These are phyloP conservation scores for Trametes punicea DNA, from an alignment of 768 basidiomycete genomes.

Conservation along the genomic window DNA sequence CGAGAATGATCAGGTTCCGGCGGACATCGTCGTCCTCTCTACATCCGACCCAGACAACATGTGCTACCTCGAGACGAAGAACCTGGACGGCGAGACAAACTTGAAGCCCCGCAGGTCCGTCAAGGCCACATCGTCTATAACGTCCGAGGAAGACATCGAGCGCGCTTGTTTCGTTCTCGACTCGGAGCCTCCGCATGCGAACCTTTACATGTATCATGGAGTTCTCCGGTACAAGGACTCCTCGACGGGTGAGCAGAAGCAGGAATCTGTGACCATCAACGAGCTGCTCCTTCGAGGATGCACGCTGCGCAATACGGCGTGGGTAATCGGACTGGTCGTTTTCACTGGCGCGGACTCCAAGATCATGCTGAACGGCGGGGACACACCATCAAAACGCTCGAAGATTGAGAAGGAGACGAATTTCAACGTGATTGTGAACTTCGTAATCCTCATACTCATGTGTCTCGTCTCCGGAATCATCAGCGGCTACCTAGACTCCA, in stretches of 20 bases:
- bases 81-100: constrained; percentile 96
- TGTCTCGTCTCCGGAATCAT: constrained; percentile 74
- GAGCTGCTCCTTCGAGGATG: constrained; percentile 92
- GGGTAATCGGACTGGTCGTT: constrained; percentile 91
- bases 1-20: constrained; percentile 95
- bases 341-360: constrained; percentile 93
- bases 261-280: constrained; percentile 81
- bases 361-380: constrained; percentile 90
- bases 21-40: constrained; percentile 89
- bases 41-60: constrained; percentile 89
- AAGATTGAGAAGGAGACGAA: constrained; percentile 99
- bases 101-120: constrained; percentile 82
- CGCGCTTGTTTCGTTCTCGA: constrained; percentile 85
- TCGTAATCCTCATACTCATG: constrained; percentile 71
- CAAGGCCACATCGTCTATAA: constrained; percentile 69
- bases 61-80: constrained; percentile 98
- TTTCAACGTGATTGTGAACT: constrained; percentile 96
- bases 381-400: constrained; percentile 92
- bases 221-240: constrained; percentile 73
- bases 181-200: constrained; percentile 91
- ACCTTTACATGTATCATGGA: constrained; percentile 87
- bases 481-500: constrained; percentile 67
- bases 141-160: constrained; percentile 87
- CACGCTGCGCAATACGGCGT: constrained; percentile 82
- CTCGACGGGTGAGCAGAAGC: constrained; percentile 47